Evolutionary conservation across 345 rosid species (phyloP), one percentile per base, ranked within the genome.

Genomic region (Anacardium occidentale): DNA sequence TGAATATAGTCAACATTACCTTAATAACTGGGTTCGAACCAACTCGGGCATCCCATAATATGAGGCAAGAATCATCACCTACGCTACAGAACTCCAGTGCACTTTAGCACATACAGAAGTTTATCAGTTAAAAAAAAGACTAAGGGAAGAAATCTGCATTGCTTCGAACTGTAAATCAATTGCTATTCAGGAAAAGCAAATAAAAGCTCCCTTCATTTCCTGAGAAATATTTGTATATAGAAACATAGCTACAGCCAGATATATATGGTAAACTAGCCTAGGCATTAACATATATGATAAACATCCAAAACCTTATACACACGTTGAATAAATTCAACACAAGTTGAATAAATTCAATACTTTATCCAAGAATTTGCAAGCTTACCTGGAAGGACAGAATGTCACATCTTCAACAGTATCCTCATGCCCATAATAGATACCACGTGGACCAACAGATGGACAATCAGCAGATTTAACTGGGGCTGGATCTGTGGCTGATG

Each of bases 51-150:
- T 93, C 98, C 99, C 99, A 96, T 14, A 96, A 77, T 80, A 96
- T 93, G 69, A 96, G 99, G 86, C 99, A 91, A 75, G 99, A 90
- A 83, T 96, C 99, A 78, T 96, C 99, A 77, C 98, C 97, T 45
- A 96, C 99, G 56, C 99, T 96, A 81, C 97, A 91, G 78, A 96
- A 96, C 77, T 96, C 99, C 85, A 89, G 98, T 2, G 88, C 97
- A 85, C 98, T 96, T 71, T 79, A 84, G 69, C 10, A 76, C 40
- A 83, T 44, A 79, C 3, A 79, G 44, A 62, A 32, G 37, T 4
- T 68, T 80, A 70, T 78, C 78, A 85, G 77, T n/a, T n/a, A 53
- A 67, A 56, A 48, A 74, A 52, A 66, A 67, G 32, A 50, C 13
- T 47, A 1, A 6, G n/a, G 14, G 52, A 4, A 50, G 14, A 15